Base-by-base conservation (phyloP, 306 rosid species). In the Castanea sativa region DNA sequence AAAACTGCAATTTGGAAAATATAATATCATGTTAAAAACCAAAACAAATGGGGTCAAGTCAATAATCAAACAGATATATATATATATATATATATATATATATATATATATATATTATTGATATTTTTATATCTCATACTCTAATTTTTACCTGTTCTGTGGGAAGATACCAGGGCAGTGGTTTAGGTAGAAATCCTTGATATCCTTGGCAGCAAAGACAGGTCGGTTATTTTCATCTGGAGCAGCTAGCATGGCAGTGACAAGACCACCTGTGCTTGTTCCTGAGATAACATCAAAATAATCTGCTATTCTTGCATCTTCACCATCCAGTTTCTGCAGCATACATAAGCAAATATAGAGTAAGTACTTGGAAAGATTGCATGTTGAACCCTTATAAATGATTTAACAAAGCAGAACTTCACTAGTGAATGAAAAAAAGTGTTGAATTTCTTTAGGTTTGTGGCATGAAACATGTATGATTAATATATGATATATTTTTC, bases 201-300 rank as follows among this genome's bases (percentile, higher is more conserved):
- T 91, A 52, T 91, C 96, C 38, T 85, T 87, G 45, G 93, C 92
- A 0, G 91, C 87, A 61, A 74, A 89, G 13, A 91, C 1, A 27
- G 96, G 96, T 60, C 92, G 85, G n/a, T 86, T 88, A 2, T 91
- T 86, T 30, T 88, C 84, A 53, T 91, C 71, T 19, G 92, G 96
- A 7, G 93, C 69, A 12, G 93, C 74, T 4, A 91, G 78, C 92
- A 91, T 91, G 49, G 92, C 82, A 5, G 96, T 86, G 35, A 91
- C 86, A 63, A 91, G 81, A 32, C 96, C 96, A 0, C 88, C 89
- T 1, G 96, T 91, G 56, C 96, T 91, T 53, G 93, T 91, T 55
- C 93, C 96, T 1, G 93, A 64, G 59, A 91, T 83, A 63, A 91
- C 96, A 29, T 91, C 90, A 79, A 91, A 87, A 56, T 91, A 91